Percentiles rank a stretch among this genome's conserved stretches.
These are phyloP conservation scores for Teunomyces pallodes DNA, from an alignment of 805 yeast genomes.

Conservation along the genomic window DNA sequence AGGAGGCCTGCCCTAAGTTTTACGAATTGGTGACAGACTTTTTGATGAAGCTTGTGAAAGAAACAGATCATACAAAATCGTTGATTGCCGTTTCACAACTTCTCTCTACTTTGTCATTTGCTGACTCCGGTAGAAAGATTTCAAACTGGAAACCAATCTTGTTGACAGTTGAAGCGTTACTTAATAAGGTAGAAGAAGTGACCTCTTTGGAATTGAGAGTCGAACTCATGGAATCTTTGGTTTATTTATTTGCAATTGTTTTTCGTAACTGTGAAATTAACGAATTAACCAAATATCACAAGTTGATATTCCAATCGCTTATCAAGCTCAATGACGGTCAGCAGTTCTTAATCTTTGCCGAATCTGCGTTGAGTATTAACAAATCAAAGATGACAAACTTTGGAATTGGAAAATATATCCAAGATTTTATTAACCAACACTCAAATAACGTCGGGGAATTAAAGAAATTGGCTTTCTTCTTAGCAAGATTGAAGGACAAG, in stretches of 20 bases:
- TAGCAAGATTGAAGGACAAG: constrained; percentile 12
- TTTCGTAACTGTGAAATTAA: constrained; percentile 55
- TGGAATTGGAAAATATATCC: constrained; percentile 43
- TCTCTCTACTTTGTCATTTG: constrained; percentile 51
- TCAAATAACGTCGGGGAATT: constrained; percentile 15
- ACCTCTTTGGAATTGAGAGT: constrained; percentile 3
- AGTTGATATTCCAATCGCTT: constrained; percentile 40
- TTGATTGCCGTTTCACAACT: constrained; percentile 31
- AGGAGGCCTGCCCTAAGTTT: constrained; percentile 45
- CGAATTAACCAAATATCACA: constrained; percentile 47
- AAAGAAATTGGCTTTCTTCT: constrained; percentile 29
- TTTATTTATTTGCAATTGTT: constrained; percentile 48
- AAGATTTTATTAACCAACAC: constrained; percentile 44
- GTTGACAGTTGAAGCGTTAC: constrained; percentile 17
- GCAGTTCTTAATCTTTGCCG: constrained; percentile 47
- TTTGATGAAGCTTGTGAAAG: constrained; percentile 14
- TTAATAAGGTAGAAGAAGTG: constrained; percentile 14
- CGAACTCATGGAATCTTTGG: constrained; percentile 25
- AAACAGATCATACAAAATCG: not conserved
- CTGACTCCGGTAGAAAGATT: constrained; percentile 69
- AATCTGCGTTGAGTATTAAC: constrained; percentile 41
- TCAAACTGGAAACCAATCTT: constrained; percentile 46
- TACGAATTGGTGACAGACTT: constrained; percentile 32
- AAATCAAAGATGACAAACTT: constrained; percentile 46
- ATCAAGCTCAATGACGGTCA: constrained; percentile 28